Conservation (phyloP, 139 green algal species). For the Yamagishiella unicocca region DNA sequence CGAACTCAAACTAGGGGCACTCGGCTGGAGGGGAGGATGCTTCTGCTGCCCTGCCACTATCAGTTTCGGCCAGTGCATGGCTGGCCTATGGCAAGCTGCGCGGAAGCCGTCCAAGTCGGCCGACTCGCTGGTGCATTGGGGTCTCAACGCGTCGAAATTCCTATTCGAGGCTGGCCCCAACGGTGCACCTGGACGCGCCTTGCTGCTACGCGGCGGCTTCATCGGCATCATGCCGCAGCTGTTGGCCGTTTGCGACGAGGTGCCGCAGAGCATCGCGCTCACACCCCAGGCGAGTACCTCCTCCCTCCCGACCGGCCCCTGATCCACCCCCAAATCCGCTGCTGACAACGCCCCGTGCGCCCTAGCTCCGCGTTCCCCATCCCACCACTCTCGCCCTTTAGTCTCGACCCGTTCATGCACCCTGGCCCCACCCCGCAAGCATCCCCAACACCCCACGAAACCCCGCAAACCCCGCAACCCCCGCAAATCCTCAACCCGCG, state of each 20-base stretch:
- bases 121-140: constrained; percentile 33
- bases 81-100: constrained; percentile 2
- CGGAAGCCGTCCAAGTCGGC: neutral
- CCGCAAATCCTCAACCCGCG: neutral
- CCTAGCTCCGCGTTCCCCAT: too few relatives aligned
- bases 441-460: neutral
- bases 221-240: neutral
- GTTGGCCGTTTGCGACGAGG: neutral
- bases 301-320: too few relatives aligned
- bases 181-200: neutral
- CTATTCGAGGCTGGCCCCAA: neutral
- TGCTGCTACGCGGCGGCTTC: constrained; percentile 22
- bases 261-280: constrained; percentile 29
- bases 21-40: constrained; percentile 23
- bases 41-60: constrained; percentile 39
- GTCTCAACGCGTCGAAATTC: constrained; percentile 8
- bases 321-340: too few relatives aligned
- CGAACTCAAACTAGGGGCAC: neutral
- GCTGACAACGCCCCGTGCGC: too few relatives aligned
- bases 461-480: too few relatives aligned
- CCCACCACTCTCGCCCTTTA: too few relatives aligned
- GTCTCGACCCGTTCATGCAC: too few relatives aligned
- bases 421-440: neutral
- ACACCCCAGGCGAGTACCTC: constrained; percentile 4
- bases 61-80: constrained; percentile 28